phyloP scores from a whole-genome alignment of 192 early-diverging fungal species.

The Linnemannia zychae region DNA sequence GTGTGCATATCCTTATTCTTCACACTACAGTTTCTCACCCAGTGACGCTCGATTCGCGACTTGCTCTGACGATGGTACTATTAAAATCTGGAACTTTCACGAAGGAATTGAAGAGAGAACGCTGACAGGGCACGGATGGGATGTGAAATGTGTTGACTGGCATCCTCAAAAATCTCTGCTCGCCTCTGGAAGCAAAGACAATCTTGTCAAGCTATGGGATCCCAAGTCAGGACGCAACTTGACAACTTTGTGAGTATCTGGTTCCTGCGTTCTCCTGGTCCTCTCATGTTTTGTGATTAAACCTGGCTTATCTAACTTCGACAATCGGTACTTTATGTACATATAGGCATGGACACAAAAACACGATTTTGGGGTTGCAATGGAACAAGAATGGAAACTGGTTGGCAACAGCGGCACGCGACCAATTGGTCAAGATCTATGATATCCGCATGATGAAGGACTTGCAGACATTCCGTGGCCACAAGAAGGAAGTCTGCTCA shows the following conservation, averaged over 20 bases:
- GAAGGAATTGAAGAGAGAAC: slow-evolving; percentile 83
- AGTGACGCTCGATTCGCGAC: slow-evolving; percentile 95
- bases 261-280: neutral
- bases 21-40: slow-evolving; percentile 81
- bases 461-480: slow-evolving; percentile 86
- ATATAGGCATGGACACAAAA: slow-evolving; percentile 91
- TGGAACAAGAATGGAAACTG: slow-evolving; percentile 99
- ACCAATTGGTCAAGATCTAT: slow-evolving; percentile 93
- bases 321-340: neutral
- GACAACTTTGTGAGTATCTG: slow-evolving; percentile 79
- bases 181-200: slow-evolving; percentile 96
- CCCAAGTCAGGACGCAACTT: slow-evolving; percentile 90
- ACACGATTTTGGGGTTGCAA: slow-evolving; percentile 86
- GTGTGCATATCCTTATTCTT: neutral
- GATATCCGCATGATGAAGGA: slow-evolving; percentile 96
- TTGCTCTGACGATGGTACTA: slow-evolving; percentile 93
- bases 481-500: slow-evolving; percentile 90
- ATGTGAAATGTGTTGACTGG: slow-evolving; percentile 98
- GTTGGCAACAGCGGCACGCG: slow-evolving; percentile 91
- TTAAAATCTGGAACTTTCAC: slow-evolving; percentile 98
- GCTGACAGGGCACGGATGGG: slow-evolving; percentile 94
- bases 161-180: slow-evolving; percentile 94
- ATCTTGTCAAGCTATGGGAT: slow-evolving; percentile 97
- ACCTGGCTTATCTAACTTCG: neutral
- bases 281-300: neutral